Conservation (phyloP, 78 protist species). For the Emiliania huxleyi region DNA sequence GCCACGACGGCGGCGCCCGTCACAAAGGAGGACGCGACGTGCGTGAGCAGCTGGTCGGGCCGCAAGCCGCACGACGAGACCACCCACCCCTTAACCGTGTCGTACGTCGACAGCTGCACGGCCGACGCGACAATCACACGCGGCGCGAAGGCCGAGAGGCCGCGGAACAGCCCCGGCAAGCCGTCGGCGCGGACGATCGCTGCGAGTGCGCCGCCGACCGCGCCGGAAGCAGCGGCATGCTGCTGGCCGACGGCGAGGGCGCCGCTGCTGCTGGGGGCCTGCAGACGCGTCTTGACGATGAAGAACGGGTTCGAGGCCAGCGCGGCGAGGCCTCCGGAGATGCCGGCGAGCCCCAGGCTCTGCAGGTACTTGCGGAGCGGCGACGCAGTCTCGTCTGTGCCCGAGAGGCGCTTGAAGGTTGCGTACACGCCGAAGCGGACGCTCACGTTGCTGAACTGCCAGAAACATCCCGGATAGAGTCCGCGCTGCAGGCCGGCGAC, state of each 20-base stretch:
- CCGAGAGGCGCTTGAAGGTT: neutral
- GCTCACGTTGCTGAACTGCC: conserved; percentile 30
- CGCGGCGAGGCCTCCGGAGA: conserved; percentile 9
- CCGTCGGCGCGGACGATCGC: neutral
- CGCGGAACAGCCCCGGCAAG: neutral
- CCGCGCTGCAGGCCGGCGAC: conserved; percentile 12
- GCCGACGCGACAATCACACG: conserved; percentile 16
- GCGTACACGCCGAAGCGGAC: conserved; percentile 22
- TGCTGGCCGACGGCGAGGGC: neutral
- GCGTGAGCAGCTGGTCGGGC: neutral
- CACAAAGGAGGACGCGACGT: neutral
- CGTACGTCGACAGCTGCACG: conserved; percentile 42
- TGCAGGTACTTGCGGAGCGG: neutral
- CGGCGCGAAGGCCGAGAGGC: neutral
- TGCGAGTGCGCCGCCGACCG: neutral
- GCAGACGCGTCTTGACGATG: conserved; percentile 18
- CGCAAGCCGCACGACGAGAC: no score
- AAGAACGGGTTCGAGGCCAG: conserved; percentile 31
- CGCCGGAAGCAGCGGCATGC: no score
- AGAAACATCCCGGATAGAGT: neutral
- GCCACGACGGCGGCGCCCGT: conserved; percentile 28
- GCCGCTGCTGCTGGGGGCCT: neutral
- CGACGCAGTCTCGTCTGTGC: neutral
- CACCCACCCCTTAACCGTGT: neutral
- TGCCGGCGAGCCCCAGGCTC: neutral